These are phyloP conservation scores for Trypanosoma scelopori DNA, from an alignment of 208 protist genomes.

Conservation along the genomic window DNA sequence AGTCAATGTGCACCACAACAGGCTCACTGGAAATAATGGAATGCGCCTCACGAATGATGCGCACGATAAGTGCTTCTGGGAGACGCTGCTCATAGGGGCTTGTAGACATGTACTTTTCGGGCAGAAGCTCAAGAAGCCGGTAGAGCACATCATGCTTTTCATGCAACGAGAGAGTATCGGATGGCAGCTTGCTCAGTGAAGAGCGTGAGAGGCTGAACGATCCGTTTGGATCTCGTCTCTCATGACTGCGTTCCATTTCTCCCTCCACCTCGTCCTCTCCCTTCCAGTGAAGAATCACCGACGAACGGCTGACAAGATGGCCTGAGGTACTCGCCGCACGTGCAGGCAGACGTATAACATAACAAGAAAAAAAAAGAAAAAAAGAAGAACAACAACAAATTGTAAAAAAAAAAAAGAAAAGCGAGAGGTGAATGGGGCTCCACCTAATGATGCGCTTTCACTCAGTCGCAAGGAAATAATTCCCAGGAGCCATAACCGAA, in stretches of 20 bases:
- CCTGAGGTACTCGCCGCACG: slow-evolving; percentile 7
- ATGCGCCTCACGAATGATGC: slow-evolving; percentile 55
- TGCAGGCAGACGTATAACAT: no score
- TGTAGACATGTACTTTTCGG: slow-evolving; percentile 63
- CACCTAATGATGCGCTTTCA: no score
- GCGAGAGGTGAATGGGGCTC: no score
- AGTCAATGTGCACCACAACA: slow-evolving; percentile 61
- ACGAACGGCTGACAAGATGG: background rate
- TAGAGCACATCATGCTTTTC: slow-evolving; percentile 73
- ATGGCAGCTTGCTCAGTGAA: slow-evolving; percentile 51
- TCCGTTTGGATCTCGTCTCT: slow-evolving; percentile 4
- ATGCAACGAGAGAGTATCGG: slow-evolving; percentile 61
- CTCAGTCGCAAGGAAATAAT: no score
- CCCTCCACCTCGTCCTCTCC: slow-evolving; percentile 15
- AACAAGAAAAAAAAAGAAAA: slow-evolving; percentile 16
- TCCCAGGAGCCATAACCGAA: background rate
- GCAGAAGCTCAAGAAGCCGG: slow-evolving; percentile 69
- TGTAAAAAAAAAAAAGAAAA: slow-evolving; percentile 23
- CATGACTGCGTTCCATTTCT: slow-evolving; percentile 1
- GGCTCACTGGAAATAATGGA: slow-evolving; percentile 70
- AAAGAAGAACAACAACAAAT: slow-evolving; percentile 15
- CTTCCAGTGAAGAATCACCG: no score
- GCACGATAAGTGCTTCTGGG: slow-evolving; percentile 64
- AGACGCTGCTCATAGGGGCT: slow-evolving; percentile 51
- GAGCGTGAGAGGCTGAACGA: slow-evolving; percentile 48